Base-by-base conservation (phyloP, 2,329 filamentous ascomycete species). In the Claviceps arundinis region DNA sequence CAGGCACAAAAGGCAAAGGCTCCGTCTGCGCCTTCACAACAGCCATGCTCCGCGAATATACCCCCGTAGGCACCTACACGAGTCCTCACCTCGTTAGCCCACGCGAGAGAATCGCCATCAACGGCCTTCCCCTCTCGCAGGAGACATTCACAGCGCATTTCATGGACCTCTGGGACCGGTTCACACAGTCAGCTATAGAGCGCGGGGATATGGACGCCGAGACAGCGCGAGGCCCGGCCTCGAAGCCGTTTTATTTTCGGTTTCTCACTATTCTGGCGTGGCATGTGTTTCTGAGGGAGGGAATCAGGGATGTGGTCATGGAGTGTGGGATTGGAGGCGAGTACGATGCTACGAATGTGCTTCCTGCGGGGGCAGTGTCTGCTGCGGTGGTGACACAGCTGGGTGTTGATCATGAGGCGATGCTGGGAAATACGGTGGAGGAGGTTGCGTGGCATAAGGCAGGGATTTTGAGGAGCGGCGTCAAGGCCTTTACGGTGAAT, bases 271-370 rank as follows among this genome's bases (percentile, higher is more conserved):
- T 98, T 40, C 78, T 96, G 71, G 90, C 90, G 1, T 80, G 95
- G 60, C 89, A 95, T 61, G 77, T 84, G 1, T 98, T 95, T 60
- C 62, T 94, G 26, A 67, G 75, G 47, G 85, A 93, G 64, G 83
- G 84, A 1, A 82, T 96, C 0, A 75, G 83, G 56, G 81, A 81
- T 17, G 90, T 89, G 0, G 81, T 97, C 9, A 77, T 97, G 37
- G 93, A 98, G 69, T 95, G 89, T 61, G 93, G 93, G 0, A 94
- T 97, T 56, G 93, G 93, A 16, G 93, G 90, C 48, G 88, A 95
- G 68, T 89, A 89, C 61, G 91, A 97, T 63, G 85, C 86, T 30
- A 98, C 93, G 9, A 97, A 97, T 62, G 78, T 97, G 22, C 68
- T 98, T 5, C 73, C 74, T 0, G 52, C 69, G 0, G 72, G 76